Percentiles rank a stretch among this genome's conserved stretches.
Conservation (phyloP, 1,284 basidiomycete genomes). For the Microbotryum violaceum region DNA sequence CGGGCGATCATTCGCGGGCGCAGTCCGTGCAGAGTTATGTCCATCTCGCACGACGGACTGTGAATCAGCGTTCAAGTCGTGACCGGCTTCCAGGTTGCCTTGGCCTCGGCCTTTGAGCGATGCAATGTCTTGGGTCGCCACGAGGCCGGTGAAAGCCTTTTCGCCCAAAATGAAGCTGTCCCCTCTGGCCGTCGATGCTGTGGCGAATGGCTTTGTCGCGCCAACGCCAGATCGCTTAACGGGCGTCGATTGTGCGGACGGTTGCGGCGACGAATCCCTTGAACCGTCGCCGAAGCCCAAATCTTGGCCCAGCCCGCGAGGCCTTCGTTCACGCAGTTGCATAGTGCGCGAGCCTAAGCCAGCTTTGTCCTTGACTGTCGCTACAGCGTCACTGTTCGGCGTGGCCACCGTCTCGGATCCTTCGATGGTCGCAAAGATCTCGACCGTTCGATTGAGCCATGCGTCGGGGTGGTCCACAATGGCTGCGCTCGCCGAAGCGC, state of each 20-base stretch:
- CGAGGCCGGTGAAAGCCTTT: background rate
- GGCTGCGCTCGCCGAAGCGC: background rate
- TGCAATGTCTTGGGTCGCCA: too few relatives aligned
- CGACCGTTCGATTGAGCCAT: slow-evolving; percentile 19
- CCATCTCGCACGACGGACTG: background rate
- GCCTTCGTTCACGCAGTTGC: slow-evolving; percentile 19
- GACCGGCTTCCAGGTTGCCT: background rate
- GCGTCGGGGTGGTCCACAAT: slow-evolving; percentile 3
- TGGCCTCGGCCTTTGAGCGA: background rate
- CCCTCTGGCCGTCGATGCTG: background rate
- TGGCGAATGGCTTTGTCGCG: slow-evolving; percentile 6
- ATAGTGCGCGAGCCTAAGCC: background rate
- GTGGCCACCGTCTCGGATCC: background rate
- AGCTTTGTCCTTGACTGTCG: background rate
- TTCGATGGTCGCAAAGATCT: slow-evolving; percentile 16
- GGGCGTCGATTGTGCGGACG: background rate
- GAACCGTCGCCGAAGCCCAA: background rate
- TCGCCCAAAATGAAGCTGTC: background rate
- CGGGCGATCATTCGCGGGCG: background rate
- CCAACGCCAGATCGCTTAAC: background rate
- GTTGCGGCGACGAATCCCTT: background rate
- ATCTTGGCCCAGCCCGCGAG: slow-evolving; percentile 2
- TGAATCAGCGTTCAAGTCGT: background rate
- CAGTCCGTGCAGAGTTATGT: background rate
- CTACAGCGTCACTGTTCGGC: too few relatives aligned